A percentile compares a stretch with the other conserved stretches of the same genome.
phyloP scores from a whole-genome alignment of 2,329 filamentous ascomycete genomes.

The Myriangium duriaei region DNA sequence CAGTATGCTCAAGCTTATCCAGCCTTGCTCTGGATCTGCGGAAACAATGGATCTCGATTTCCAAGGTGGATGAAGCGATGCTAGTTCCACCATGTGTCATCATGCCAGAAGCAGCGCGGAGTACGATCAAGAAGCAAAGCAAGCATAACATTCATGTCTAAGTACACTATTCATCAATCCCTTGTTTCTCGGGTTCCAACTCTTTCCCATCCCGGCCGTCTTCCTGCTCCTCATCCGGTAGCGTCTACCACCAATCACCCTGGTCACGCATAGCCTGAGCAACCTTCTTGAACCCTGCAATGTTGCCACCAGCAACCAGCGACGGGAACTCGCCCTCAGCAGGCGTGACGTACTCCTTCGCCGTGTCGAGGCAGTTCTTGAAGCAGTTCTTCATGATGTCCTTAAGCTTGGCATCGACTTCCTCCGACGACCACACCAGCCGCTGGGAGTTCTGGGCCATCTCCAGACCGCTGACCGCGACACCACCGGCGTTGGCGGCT shows the following conservation, averaged over 20 bases:
- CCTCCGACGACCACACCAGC: constrained; percentile 72
- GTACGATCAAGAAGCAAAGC: too few species aligned
- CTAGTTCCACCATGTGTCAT: too few species aligned
- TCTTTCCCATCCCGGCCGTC: too few species aligned
- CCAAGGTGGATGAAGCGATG: too few species aligned
- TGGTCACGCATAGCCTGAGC: constrained; percentile 89
- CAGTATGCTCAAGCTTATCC: too few species aligned
- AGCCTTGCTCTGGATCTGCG: too few species aligned
- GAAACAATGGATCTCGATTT: too few species aligned
- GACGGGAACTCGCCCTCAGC: constrained; percentile 76
- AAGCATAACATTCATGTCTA: too few species aligned
- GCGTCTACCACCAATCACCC: constrained; percentile 74
- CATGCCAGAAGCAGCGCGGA: too few species aligned
- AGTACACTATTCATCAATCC: too few species aligned
- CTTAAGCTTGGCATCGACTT: constrained; percentile 86
- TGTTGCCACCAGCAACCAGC: constrained; percentile 87
- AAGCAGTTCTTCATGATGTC: constrained; percentile 92
- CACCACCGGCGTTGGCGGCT: constrained; percentile 94
- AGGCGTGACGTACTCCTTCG: constrained; percentile 72
- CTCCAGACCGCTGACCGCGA: constrained; percentile 92
- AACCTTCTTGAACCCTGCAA: constrained; percentile 96
- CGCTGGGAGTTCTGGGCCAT: constrained; percentile 97
- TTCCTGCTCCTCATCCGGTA: too few species aligned
- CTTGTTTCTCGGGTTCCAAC: too few species aligned
- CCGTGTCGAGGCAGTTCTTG: constrained; percentile 75